A percentile compares a stretch with the other conserved stretches of the same genome.
Conservation (phyloP, 1,284 basidiomycete species). For the Tilletia setariae region DNA sequence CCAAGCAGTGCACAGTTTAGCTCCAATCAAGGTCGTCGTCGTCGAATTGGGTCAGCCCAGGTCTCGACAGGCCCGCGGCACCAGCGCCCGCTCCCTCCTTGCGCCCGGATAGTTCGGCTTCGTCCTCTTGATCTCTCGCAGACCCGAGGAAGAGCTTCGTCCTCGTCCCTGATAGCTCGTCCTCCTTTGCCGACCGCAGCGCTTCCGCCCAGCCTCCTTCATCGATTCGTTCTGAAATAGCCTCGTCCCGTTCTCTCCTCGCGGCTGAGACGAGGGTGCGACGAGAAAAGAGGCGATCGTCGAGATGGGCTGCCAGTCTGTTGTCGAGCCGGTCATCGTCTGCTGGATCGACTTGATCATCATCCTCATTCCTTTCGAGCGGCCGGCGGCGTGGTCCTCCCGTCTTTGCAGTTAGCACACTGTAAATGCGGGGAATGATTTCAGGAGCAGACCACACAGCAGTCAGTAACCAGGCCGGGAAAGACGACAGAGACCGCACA, state of each 20-base stretch:
- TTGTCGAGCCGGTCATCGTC: slow-evolving; percentile 1
- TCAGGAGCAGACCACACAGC: too few species aligned
- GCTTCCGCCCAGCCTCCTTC: slow-evolving; percentile 44
- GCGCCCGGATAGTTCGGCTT: slow-evolving; percentile 22
- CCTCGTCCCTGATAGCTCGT: slow-evolving; percentile 19
- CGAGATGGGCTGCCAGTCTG: slow-evolving; percentile 2
- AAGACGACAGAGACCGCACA: too few species aligned
- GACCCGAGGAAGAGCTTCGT: slow-evolving; percentile 1
- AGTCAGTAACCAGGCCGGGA: too few species aligned
- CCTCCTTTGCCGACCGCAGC: slow-evolving; percentile 34
- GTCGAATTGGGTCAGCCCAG: slow-evolving; percentile 28
- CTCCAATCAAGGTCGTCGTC: slow-evolving; percentile 49
- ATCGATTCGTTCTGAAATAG: slow-evolving; percentile 38
- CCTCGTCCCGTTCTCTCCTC: slow-evolving; percentile 3
- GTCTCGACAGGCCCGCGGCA: slow-evolving; percentile 20
- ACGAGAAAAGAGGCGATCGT: background rate
- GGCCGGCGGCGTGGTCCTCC: background rate
- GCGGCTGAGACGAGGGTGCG: slow-evolving; percentile 10
- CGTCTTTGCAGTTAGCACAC: slow-evolving; percentile 3
- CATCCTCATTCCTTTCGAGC: background rate
- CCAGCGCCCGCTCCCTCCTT: slow-evolving; percentile 28
- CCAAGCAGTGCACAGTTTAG: slow-evolving; percentile 16
- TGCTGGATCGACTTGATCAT: background rate
- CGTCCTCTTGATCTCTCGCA: background rate
- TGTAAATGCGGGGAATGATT: too few species aligned